Percentiles rank a stretch among this genome's conserved stretches.
Evolutionary conservation across 2,329 filamentous ascomycete genomes (phyloP).

Genomic region (Arthroderma sp.): DNA sequence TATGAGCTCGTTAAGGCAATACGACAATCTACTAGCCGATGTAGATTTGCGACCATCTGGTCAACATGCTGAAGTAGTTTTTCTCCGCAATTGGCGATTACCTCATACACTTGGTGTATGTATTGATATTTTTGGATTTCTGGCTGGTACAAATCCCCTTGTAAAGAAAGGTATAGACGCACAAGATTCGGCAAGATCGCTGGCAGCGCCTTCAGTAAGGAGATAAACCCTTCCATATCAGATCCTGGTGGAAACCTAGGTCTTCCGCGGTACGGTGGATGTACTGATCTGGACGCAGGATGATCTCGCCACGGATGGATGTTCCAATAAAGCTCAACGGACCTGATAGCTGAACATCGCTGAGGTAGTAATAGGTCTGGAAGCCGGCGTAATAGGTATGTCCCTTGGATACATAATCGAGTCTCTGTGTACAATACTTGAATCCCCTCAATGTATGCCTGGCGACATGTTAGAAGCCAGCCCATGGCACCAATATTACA

Average conservation of each 20-base stretch:
- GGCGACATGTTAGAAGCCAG: constrained; percentile 23
- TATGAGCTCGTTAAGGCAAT: no score
- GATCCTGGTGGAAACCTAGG: not conserved
- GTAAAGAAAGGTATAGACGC: no score
- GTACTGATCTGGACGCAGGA: not conserved
- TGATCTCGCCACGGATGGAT: constrained; percentile 4
- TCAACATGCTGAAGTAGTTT: no score
- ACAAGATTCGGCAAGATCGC: no score
- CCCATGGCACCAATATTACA: constrained; percentile 20
- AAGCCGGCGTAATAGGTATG: constrained; percentile 1
- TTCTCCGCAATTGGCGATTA: no score
- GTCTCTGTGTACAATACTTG: not conserved
- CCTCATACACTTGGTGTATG: no score
- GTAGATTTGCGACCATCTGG: no score
- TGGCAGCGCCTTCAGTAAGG: no score
- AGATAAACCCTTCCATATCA: constrained; percentile 9
- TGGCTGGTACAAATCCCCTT: no score
- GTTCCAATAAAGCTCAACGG: constrained; percentile 7
- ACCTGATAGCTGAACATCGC: constrained; percentile 6
- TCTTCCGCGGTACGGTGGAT: no score
- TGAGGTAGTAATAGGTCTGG: constrained; percentile 8
- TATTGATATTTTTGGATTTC: no score
- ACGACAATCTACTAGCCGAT: no score
- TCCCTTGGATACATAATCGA: constrained; percentile 16
- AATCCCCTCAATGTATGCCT: constrained; percentile 19